These are phyloP conservation scores for Metschnikowia similis DNA, from an alignment of 805 yeast species.

Conservation along the genomic window DNA sequence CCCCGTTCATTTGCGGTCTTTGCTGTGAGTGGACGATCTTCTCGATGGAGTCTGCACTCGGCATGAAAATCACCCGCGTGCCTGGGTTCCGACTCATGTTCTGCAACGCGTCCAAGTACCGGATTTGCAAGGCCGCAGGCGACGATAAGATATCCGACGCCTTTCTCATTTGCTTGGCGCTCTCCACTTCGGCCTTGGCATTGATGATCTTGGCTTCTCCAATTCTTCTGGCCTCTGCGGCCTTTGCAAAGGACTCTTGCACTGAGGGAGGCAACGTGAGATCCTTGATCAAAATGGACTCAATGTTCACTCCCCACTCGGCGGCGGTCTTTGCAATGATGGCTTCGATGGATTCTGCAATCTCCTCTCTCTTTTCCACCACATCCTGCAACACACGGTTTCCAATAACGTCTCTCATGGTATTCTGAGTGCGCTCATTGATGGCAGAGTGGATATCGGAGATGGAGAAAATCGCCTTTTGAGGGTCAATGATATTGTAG, in stretches of 20 bases:
- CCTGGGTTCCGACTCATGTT: slow-evolving; percentile 59
- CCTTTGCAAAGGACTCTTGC: slow-evolving; percentile 60
- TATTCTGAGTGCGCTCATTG: slow-evolving; percentile 66
- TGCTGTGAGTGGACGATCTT: slow-evolving; percentile 27
- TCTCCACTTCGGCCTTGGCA: slow-evolving; percentile 72
- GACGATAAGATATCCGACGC: slow-evolving; percentile 74
- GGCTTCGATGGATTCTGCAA: slow-evolving; percentile 56
- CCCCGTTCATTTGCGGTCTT: slow-evolving; percentile 3
- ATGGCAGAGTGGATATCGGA: slow-evolving; percentile 51
- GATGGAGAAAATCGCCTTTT: slow-evolving; percentile 58
- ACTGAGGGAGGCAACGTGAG: slow-evolving; percentile 51
- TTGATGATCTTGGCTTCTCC: slow-evolving; percentile 75
- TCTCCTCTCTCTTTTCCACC: slow-evolving; percentile 67
- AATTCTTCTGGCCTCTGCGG: slow-evolving; percentile 70
- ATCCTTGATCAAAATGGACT: slow-evolving; percentile 65
- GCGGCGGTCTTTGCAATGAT: slow-evolving; percentile 59
- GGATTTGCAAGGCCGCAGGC: slow-evolving; percentile 73
- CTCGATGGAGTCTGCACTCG: slow-evolving; percentile 44
- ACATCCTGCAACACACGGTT: slow-evolving; percentile 63
- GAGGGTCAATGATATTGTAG: slow-evolving; percentile 64
- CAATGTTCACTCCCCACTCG: slow-evolving; percentile 69
- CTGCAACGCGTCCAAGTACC: slow-evolving; percentile 77
- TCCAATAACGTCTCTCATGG: slow-evolving; percentile 69
- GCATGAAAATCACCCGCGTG: slow-evolving; percentile 74
- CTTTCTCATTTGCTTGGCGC: slow-evolving; percentile 71